Conservation (phyloP, 768 basidiomycete species). For the Sporobolomyces roseus region DNA sequence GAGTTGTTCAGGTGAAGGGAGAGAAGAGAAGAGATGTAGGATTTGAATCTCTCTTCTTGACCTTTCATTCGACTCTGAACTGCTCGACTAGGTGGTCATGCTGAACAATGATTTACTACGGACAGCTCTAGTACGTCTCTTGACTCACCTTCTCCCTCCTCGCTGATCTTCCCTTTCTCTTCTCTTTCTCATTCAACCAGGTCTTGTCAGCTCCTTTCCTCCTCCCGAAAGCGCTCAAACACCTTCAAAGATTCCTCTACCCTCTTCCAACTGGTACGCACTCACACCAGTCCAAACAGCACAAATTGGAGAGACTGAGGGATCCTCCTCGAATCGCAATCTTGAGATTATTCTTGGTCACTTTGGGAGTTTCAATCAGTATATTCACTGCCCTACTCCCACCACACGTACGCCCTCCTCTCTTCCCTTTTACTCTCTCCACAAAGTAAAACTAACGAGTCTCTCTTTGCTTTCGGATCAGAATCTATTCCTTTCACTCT, state of each 20-base stretch:
- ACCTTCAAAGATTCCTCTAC: slow-evolving; percentile 7
- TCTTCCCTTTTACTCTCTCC: not conserved
- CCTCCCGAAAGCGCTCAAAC: slow-evolving; percentile 2
- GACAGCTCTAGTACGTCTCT: slow-evolving; percentile 5
- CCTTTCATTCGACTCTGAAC: not conserved
- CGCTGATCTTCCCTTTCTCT: not conserved
- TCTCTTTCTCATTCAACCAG: slow-evolving; percentile 17
- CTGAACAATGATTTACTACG: slow-evolving; percentile 6
- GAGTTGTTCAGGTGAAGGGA: not conserved
- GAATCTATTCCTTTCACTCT: slow-evolving; percentile 36
- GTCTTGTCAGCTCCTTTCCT: slow-evolving; percentile 17
- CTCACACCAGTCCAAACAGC: not conserved
- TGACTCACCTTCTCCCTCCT: not conserved
- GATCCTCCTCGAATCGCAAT: not conserved
- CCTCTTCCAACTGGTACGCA: slow-evolving; percentile 12
- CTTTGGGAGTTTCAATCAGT: slow-evolving; percentile 15
- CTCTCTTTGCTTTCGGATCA: not conserved
- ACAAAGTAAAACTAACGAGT: too few species aligned
- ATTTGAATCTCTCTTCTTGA: not conserved
- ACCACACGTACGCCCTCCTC: slow-evolving; percentile 21
- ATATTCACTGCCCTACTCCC: slow-evolving; percentile 18
- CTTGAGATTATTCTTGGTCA: slow-evolving; percentile 26
- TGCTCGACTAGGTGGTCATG: not conserved
- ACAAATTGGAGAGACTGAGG: not conserved
- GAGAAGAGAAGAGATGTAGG: not conserved